phyloP scores from a whole-genome alignment of 176 grass and related monocot species.

The Paspalum notatum region DNA sequence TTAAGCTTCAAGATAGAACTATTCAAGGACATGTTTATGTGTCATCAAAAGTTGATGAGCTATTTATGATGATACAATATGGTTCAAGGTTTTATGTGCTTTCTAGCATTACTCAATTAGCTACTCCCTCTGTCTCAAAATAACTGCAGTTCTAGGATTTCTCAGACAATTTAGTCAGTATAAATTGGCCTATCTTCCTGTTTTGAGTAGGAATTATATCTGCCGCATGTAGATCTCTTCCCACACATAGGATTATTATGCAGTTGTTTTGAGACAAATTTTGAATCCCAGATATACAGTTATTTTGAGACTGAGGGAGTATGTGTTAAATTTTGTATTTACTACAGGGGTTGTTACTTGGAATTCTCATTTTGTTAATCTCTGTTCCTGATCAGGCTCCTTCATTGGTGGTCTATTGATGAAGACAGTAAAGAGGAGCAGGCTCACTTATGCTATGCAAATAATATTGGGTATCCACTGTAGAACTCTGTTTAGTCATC shows the following conservation, averaged over 20 bases:
- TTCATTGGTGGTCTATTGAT: slow-evolving; percentile 70
- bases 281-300: too few relatives aligned
- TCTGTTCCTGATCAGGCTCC: slow-evolving; percentile 45
- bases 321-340: background rate
- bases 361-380: slow-evolving; percentile 39
- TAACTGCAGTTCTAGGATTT: too few relatives aligned
- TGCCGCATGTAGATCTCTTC: too few relatives aligned
- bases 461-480: slow-evolving; percentile 50
- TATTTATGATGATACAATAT: slow-evolving; percentile 63
- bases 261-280: too few relatives aligned
- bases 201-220: too few relatives aligned
- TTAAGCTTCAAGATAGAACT: slow-evolving; percentile 47
- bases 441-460: slow-evolving; percentile 52
- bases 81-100: slow-evolving; percentile 69
- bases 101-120: slow-evolving; percentile 4
- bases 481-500: slow-evolving; percentile 5
- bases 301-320: too few relatives aligned
- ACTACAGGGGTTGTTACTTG: slow-evolving; percentile 4
- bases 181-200: too few relatives aligned
- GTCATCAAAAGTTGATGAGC: slow-evolving; percentile 54
- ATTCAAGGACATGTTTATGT: slow-evolving; percentile 55
- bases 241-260: too few relatives aligned
- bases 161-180: too few relatives aligned
- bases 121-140: background rate
- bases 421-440: slow-evolving; percentile 76